Base-by-base conservation (phyloP, 2,329 filamentous ascomycete species). In the Apiospora sp. region DNA sequence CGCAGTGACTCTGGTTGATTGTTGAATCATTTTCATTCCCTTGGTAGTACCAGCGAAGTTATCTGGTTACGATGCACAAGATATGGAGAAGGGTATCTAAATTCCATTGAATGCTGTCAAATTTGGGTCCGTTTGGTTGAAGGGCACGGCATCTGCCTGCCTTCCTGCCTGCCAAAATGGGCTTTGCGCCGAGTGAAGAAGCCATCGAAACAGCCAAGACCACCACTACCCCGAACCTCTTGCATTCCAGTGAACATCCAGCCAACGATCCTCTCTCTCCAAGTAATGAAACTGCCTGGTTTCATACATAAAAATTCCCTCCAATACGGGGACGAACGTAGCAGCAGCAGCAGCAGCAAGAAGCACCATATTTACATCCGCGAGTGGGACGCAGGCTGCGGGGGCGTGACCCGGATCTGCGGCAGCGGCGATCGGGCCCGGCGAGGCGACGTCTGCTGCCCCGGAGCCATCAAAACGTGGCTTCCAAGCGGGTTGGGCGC, bases 401-500 rank as follows among this genome's bases (percentile, higher is more conserved):
- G 69, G 5, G 69, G 69, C 10, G 69, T 70, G 24, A 70, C 43
- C 8, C 69, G 49, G 10, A 71, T 67, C 43, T 46, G 69, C 51
- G 69, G 69, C 51, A 71, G 5, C 19, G 68, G 68, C 34, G 68
- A 70, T 12, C 68, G 68, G 10, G 58, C 58, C 58, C 69, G 69
- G 12, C 69, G 49, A 34, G 19, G 46, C 37, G 46, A 43, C 14
- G 68, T 48, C 37, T 48, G 46, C 14, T 27, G 46, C 12, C 34
- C 1, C 49, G 46, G 69, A 22, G 48, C 49, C 10, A 22, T 22
- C 37, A 64, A 30, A 6, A 34, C 27, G 10, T 70, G 69, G 13
- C 37, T 34, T 1, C 48, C 67, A 44, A 48, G 27, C 16, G 67
- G 30, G 44, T 69, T 49, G 34, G 67, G 67, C 0, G 44, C 27